Conservation (phyloP, 176 grass and related monocot species). For the Elaeis guineensis region DNA sequence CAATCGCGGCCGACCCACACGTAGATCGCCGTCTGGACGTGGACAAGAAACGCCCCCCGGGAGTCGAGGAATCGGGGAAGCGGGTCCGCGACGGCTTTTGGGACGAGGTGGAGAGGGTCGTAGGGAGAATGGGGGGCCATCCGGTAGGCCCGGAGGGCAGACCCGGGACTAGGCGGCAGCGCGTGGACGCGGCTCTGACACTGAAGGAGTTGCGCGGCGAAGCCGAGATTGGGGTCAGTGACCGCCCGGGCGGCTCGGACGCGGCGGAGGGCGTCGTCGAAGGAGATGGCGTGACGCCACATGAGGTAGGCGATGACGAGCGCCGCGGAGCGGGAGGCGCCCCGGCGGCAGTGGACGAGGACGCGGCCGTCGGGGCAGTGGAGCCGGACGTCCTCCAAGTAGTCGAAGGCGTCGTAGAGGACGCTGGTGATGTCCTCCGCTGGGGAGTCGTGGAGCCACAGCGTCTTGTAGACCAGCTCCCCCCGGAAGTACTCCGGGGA, state of each 20-base stretch:
- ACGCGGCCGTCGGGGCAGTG: slow-evolving; percentile 24
- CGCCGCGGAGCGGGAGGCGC: slow-evolving; percentile 37
- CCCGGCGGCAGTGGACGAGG: slow-evolving; percentile 40
- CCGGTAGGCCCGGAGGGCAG: slow-evolving; percentile 24
- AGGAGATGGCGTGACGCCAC: slow-evolving; percentile 35
- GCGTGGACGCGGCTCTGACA: slow-evolving; percentile 27
- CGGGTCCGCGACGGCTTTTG: slow-evolving; percentile 13
- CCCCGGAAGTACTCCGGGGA: slow-evolving; percentile 39
- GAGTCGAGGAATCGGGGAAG: slow-evolving; percentile 28
- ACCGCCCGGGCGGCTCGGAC: slow-evolving; percentile 25
- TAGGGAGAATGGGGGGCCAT: slow-evolving; percentile 41
- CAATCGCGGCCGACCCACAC: slow-evolving; percentile 37
- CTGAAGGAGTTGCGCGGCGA: slow-evolving; percentile 39
- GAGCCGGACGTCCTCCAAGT: slow-evolving; percentile 27
- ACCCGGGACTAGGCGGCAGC: slow-evolving; percentile 22
- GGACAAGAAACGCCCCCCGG: slow-evolving; percentile 35
- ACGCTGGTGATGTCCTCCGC: slow-evolving; percentile 39
- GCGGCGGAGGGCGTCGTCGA: slow-evolving; percentile 32
- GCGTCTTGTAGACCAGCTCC: slow-evolving; percentile 36
- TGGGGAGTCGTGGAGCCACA: slow-evolving; percentile 47
- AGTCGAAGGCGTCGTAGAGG: slow-evolving; percentile 50
- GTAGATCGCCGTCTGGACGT: slow-evolving; percentile 28
- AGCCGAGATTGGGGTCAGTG: slow-evolving; percentile 45
- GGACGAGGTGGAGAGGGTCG: slow-evolving; percentile 38
- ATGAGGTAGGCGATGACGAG: slow-evolving; percentile 48